These are phyloP conservation scores for Apiospora rasikravindrae DNA, from an alignment of 2,329 filamentous ascomycete species.

Conservation along the genomic window DNA sequence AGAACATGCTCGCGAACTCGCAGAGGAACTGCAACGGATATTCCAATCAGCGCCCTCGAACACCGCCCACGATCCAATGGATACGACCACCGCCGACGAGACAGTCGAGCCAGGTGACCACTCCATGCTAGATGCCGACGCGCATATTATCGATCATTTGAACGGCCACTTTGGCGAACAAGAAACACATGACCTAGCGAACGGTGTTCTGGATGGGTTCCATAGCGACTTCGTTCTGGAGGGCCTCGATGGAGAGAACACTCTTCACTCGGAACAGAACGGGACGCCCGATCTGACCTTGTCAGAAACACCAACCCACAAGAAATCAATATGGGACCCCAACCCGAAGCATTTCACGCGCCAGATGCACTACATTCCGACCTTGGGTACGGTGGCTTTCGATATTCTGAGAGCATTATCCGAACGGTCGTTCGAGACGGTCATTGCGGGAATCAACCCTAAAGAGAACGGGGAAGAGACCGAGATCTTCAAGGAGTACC, in stretches of 20 bases:
- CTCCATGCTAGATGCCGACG: constrained; percentile 8
- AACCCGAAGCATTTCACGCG: constrained; percentile 40
- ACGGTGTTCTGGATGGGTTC: constrained; percentile 21
- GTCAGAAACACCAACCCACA: constrained; percentile 19
- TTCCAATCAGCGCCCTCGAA: background rate
- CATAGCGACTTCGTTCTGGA: constrained; percentile 8
- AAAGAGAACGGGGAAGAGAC: constrained; percentile 29
- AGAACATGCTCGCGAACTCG: constrained; percentile 5
- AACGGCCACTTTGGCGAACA: constrained; percentile 33
- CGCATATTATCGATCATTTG: constrained; percentile 10
- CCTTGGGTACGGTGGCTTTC: constrained; percentile 38
- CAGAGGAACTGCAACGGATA: background rate
- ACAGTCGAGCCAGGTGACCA: background rate
- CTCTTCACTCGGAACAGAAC: constrained; percentile 12
- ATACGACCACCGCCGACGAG: background rate
- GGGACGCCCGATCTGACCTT: constrained; percentile 16
- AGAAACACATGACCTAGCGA: constrained; percentile 26
- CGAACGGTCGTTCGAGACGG: constrained; percentile 38
- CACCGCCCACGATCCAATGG: background rate
- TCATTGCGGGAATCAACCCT: background rate
- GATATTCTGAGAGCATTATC: constrained; percentile 41
- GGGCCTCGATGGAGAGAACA: constrained; percentile 24
- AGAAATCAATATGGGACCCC: constrained; percentile 36
- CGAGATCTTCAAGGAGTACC: constrained; percentile 38
- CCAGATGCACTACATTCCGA: constrained; percentile 40